Conservation (phyloP, 208 protist species). For the Endotrypanum monterogeii region DNA sequence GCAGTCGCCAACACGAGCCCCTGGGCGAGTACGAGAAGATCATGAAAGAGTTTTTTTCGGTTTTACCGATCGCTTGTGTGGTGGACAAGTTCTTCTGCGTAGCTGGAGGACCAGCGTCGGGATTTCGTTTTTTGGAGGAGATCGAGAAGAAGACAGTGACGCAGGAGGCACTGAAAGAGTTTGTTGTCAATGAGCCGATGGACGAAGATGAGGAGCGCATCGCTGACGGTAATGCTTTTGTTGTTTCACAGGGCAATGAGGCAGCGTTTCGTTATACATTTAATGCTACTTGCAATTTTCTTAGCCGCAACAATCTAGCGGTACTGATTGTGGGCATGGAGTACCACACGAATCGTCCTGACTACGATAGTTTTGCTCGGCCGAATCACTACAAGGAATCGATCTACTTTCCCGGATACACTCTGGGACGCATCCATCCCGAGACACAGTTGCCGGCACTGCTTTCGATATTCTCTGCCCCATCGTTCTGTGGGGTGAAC, state of each 20-base stretch:
- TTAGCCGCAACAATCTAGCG: conserved; percentile 63
- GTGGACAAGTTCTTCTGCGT: conserved; percentile 77
- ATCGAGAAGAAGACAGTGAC: conserved; percentile 33
- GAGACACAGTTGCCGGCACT: conserved; percentile 61
- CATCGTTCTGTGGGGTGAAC: conserved; percentile 81
- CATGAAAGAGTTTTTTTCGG: conserved; percentile 63
- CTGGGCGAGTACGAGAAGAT: conserved; percentile 47
- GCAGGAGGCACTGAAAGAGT: conserved; percentile 48
- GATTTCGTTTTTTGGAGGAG: conserved; percentile 45
- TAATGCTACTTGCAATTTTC: conserved; percentile 83
- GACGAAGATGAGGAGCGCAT: conserved; percentile 83
- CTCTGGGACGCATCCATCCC: conserved; percentile 61
- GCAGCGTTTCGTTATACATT: conserved; percentile 70
- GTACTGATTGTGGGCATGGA: conserved; percentile 78
- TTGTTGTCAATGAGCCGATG: conserved; percentile 81
- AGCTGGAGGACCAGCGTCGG: conserved; percentile 55
- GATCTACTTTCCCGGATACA: conserved; percentile 81
- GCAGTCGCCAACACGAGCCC: conserved; percentile 31
- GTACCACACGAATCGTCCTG: conserved; percentile 69
- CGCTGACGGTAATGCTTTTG: conserved; percentile 55
- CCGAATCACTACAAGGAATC: conserved; percentile 79
- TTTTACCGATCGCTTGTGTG: conserved; percentile 67
- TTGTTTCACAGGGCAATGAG: conserved; percentile 46
- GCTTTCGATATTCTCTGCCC: conserved; percentile 78
- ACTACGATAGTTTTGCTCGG: conserved; percentile 71